Conservation (phyloP, 164 flowering plant species). For the Magnolia sinica region DNA sequence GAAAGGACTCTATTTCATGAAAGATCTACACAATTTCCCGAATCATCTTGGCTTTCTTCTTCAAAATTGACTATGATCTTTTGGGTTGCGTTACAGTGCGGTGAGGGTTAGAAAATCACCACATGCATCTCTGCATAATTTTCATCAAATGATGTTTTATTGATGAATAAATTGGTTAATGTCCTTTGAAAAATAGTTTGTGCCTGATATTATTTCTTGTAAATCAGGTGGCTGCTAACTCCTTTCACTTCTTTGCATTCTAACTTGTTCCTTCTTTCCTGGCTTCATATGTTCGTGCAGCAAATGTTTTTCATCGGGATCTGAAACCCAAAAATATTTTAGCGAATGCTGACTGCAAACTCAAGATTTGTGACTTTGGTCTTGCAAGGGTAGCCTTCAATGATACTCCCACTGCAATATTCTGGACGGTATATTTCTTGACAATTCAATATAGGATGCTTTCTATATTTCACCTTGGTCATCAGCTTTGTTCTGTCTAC, state of each 20-base stretch:
- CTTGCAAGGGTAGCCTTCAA: constrained; percentile 88
- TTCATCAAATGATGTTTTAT: background rate
- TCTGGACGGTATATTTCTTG: constrained; percentile 73
- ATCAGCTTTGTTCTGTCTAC: background rate
- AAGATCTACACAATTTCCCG: background rate
- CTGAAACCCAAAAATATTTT: constrained; percentile 84
- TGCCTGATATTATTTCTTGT: background rate
- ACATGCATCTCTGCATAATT: background rate
- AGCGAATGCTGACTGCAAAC: constrained; percentile 94
- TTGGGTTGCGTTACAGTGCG: background rate
- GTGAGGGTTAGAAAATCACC: background rate
- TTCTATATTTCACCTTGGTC: background rate
- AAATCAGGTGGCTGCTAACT: background rate
- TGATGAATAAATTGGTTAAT: too few species aligned
- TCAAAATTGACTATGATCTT: background rate
- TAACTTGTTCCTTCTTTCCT: background rate
- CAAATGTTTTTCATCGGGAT: constrained; percentile 75
- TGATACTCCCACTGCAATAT: constrained; percentile 82
- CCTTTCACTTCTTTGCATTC: background rate
- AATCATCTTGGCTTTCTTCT: background rate
- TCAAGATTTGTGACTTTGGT: constrained; percentile 93
- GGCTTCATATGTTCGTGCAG: constrained; percentile 25
- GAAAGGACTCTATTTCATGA: background rate
- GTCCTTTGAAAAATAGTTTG: background rate
- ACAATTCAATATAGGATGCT: background rate